Conservation (phyloP, 2,329 filamentous ascomycete genomes). For the Fusarium kyushuense region DNA sequence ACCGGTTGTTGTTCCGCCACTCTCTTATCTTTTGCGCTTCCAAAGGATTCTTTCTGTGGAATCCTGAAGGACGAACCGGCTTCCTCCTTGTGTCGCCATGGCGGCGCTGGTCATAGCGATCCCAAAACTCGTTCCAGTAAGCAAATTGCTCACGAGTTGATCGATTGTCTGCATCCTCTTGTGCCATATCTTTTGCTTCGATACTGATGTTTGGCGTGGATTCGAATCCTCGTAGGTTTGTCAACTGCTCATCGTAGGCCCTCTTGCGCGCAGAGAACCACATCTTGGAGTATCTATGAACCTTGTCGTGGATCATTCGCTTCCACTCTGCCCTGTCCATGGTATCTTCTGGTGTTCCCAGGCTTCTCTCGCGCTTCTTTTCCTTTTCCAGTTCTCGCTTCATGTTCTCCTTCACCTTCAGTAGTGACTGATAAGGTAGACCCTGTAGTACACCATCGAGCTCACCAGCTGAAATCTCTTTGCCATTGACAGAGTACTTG, state of each 20-base stretch:
- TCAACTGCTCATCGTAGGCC: conserved; percentile 4
- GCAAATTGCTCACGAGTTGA: conserved; percentile 31
- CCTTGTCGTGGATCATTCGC: conserved; percentile 36
- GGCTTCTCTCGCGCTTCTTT: conserved; percentile 32
- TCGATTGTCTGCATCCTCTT: conserved; percentile 30
- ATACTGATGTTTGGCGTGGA: conserved; percentile 1
- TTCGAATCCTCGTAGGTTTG: not conserved
- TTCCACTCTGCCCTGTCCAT: conserved; percentile 36
- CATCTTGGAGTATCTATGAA: conserved; percentile 34
- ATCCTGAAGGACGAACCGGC: not conserved
- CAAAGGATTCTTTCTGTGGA: not conserved
- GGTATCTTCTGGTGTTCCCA: conserved; percentile 19
- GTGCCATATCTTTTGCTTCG: conserved; percentile 8
- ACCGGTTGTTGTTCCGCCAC: not conserved
- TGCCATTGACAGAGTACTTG: conserved; percentile 43
- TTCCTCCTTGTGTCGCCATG: conserved; percentile 12
- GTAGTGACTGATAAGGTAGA: conserved; percentile 50
- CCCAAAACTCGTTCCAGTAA: conserved; percentile 47
- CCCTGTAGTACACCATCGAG: conserved; percentile 48
- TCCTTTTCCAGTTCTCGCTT: conserved; percentile 38
- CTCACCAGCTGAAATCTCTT: conserved; percentile 46
- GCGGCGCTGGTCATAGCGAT: conserved; percentile 43
- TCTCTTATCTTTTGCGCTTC: not conserved
- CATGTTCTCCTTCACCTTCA: conserved; percentile 42
- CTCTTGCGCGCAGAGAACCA: conserved; percentile 41